Conservation (phyloP, 2,329 filamentous ascomycete species). For the Amauroascus verrucosus region DNA sequence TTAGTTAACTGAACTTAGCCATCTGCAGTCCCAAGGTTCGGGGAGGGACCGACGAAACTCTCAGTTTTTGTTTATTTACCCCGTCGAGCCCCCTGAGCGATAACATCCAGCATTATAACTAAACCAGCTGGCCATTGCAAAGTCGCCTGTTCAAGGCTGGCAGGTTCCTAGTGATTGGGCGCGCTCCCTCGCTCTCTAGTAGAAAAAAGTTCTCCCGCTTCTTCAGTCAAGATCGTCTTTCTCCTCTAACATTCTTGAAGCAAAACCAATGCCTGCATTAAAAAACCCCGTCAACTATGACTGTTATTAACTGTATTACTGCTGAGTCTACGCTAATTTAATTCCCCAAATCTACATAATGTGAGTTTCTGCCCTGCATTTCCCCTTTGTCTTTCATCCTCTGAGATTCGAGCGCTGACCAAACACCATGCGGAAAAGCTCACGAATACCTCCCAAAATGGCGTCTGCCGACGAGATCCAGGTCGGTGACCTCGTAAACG, state of each 20-base stretch:
- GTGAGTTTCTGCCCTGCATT: background rate
- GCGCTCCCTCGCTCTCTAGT: background rate
- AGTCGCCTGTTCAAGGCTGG: background rate
- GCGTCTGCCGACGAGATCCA: conserved; percentile 45
- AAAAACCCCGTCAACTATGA: background rate
- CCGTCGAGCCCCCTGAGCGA: background rate
- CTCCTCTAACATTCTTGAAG: background rate
- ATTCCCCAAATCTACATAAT: background rate
- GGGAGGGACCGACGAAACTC: background rate
- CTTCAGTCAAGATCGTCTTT: no score
- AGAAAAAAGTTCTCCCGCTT: background rate
- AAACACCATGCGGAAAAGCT: background rate
- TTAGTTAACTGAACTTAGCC: background rate
- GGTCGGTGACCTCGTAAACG: conserved; percentile 77
- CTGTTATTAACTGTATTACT: background rate
- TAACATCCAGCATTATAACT: background rate
- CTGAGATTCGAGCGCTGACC: background rate
- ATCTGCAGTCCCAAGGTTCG: background rate
- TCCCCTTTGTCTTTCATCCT: background rate
- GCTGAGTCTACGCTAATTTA: background rate
- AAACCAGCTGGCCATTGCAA: no score
- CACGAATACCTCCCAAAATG: conserved; percentile 21
- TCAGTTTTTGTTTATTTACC: background rate
- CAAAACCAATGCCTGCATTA: background rate
- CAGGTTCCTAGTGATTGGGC: background rate